Evolutionary conservation across 257 asterid species (phyloP), one percentile per base, ranked within the genome.

Genomic region (Anisodus tanguticus): DNA sequence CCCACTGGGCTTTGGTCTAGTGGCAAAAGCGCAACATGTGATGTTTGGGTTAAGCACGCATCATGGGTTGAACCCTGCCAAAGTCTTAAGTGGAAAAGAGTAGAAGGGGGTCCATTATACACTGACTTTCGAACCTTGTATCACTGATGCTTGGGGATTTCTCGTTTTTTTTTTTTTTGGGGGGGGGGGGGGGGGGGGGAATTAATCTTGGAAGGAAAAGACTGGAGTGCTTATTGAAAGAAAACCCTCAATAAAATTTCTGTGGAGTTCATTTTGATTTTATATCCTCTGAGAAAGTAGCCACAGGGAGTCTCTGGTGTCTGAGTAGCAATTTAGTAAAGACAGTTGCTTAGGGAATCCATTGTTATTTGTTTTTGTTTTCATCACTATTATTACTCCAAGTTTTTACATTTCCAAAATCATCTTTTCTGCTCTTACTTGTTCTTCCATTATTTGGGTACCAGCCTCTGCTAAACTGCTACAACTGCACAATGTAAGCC

Each of bases 371-470:
- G 8, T 70, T 41, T 70, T 70, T 43, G 54, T 39, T 8, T 37
- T 39, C 22, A 41, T 41, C 8, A 41, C 1, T 69, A 17, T 4
- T 9, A 41, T 39, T 8, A 31, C 35, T 31, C 1, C 35, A 39
- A 37, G 22, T 15, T 9, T 68, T 37, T 15, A 15, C 51, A 66
- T 31, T 66, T 31, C 5, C 72, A 31, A 12, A 66, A 31, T 0
- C 51, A 68, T 70, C 35, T 17, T 16, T 41, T 41, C 13, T 16
- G 55, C 6, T 70, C 78, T 37, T 68, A 31, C 13, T 8, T 70
- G 55, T 70, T 70, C 55, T 41, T 39, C 31, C 78, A 41, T 70
- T 70, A 70, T 70, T 16, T 70, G 55, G 55, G 31, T 39, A 41
- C 31, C 35, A 70, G 31, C 55, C 55, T 70, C 15, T 8, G 35